Evolutionary conservation across 306 rosid species (phyloP), one percentile per base, ranked within the genome.

Genomic region (Prunus mongolica): DNA sequence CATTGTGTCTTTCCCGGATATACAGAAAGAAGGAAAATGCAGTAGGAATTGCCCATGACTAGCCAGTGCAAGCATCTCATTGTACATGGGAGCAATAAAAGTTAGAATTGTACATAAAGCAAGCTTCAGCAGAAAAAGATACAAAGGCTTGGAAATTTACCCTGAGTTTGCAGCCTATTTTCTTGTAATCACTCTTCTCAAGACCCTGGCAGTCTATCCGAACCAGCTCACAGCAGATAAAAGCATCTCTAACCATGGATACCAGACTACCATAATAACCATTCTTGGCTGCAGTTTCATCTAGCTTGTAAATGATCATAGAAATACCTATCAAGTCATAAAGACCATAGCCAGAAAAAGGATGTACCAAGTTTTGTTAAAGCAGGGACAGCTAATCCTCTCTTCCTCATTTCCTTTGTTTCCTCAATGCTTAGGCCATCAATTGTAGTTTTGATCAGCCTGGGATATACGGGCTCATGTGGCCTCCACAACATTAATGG

Each of bases 401-500:
- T 89, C 91, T 90, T 95, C 82, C 96, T 88, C 92, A 90, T 92
- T 77, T 82, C 90, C 88, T 92, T 92, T 63, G 98, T 95, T 81
- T 92, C 98, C 57, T 82, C 86, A 50, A 92, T 87, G 80, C 86
- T 90, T 79, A 95, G 84, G 74, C 97, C 98, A 66, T 89, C 96
- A 20, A 95, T 90, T 49, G 97, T 90, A 71, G 97, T 85, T 85
- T 90, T 95, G 65, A 92, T 88, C 82, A 95, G 82, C 84, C 93
- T 92, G 44, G 97, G 98, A 86, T 90, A 95, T 46, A 92, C 67
- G 19, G 97, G 97, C 68, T 90, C 97, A 51, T 90, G 93, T 58
- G 99, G 97, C 80, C 82, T 92, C 99, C 99, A 95, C 83, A 95
- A 80, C 99, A 92, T 95, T 67, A 89, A 76, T 62, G 99, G 99